Base-by-base conservation (phyloP, 768 basidiomycete genomes). In the Auricularia cornea region DNA sequence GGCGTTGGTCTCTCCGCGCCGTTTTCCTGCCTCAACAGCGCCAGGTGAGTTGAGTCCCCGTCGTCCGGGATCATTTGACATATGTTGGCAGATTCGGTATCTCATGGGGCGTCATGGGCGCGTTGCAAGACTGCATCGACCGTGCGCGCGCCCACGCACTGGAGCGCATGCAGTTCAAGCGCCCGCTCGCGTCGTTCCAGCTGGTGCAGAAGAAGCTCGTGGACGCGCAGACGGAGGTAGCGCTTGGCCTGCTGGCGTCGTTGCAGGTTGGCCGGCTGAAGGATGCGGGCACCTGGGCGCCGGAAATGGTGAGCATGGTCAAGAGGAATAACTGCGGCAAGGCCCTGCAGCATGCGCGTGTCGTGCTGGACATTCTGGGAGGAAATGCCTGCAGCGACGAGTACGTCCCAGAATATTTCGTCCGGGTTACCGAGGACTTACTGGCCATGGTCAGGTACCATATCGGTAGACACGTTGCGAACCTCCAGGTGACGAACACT, bases 181-280 rank as follows among this genome's bases (percentile, higher is more conserved):
- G 89, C 40, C 94, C 94, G 0, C 79, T 98, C 3, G 95, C 92
- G 2, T 89, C 90, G 4, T 98, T 96, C 85, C 96, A 98, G 74
- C 86, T 98, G n/a, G 82, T 98, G 20, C 95, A 98, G 74, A 96
- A 96, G 84, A 98, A 98, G 75, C 82, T 98, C 18, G 94, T 89
- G 3, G 94, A 98, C 67, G 94, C 96, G 14, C 89, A 94, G 66
- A 91, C 88, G 1, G 93, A 97, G 70, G 83, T 86, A 10, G 84
- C 88, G 1, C 78, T 95, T 14, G 92, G 94, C 5, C 77, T 92
- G 29, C 80, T 84, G 51, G 88, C 89, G 5, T 88, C 85, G 67
- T 73, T 90, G 32, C 90, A 90, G 71, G 77, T 78, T 28, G 95
- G 95, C 2, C 81, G 94, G 32, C 78, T 98, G 66, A 97, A 97